Percentiles rank a stretch among this genome's conserved stretches.
These are phyloP conservation scores for Leishmania turanica DNA, from an alignment of 208 protist genomes.

Conservation along the genomic window DNA sequence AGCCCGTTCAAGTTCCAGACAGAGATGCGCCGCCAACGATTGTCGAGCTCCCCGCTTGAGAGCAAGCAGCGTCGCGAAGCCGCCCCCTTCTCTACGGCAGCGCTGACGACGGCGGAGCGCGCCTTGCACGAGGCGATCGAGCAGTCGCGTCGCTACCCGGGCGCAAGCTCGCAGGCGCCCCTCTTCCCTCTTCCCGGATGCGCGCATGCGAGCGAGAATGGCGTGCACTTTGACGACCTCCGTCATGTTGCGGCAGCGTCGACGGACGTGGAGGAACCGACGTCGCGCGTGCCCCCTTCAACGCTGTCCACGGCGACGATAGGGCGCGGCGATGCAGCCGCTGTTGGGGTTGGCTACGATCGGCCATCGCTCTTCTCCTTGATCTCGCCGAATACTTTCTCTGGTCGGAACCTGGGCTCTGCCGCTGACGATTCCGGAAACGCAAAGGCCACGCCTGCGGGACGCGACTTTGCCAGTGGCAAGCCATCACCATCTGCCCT, in stretches of 20 bases:
- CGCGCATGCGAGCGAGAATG: background rate
- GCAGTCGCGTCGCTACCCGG: constrained; percentile 2
- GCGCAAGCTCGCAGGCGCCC: background rate
- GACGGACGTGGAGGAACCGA: too few relatives aligned
- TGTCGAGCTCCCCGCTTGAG: background rate
- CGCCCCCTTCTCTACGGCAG: background rate
- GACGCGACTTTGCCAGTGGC: background rate
- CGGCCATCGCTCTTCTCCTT: constrained; percentile 24
- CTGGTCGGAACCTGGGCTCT: constrained; percentile 11
- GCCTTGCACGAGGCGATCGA: constrained; percentile 19
- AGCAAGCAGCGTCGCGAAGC: background rate
- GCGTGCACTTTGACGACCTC: constrained; percentile 5
- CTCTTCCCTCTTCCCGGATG: constrained; percentile 22
- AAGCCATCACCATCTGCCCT: constrained; percentile 7
- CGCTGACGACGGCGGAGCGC: constrained; percentile 20
- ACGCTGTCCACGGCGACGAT: background rate
- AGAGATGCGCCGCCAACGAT: constrained; percentile 7
- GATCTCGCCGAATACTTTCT: constrained; percentile 22
- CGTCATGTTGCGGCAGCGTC: background rate
- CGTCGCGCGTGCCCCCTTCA: background rate
- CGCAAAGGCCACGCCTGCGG: background rate
- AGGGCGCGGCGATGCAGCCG: background rate
- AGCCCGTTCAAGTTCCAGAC: constrained; percentile 29
- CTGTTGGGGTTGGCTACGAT: background rate
- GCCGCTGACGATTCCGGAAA: background rate